Base-by-base conservation (phyloP, 2,329 filamentous ascomycete species). In the Thielaviopsis punctulata region DNA sequence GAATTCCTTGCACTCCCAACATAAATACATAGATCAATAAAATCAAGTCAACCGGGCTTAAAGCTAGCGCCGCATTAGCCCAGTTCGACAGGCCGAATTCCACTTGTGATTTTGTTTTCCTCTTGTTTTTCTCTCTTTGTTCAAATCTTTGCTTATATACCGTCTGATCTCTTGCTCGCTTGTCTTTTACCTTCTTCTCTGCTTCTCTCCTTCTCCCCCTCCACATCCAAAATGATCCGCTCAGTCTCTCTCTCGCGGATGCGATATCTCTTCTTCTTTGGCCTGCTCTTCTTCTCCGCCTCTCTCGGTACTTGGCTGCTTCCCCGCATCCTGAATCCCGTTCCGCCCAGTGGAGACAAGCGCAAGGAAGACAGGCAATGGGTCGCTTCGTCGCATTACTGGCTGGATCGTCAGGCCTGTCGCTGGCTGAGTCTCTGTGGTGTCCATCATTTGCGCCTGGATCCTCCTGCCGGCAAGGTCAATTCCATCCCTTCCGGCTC, bases 381-480 rank as follows among this genome's bases (percentile, higher is more conserved):
- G 84, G 77, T 89, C 47, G 71, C 76, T 45, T 82, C 76, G 18
- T 86, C 83, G 13, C 78, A 78, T 36, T 81, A 80, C 60, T 89
- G 82, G 75, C 64, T 82, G 55, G 84, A 89, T 64, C 75, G 84
- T 27, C 86, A 86, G 61, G 70, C 79, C 7, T 94, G 88, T 63
- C 77, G 79, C 45, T 93, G 83, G 82, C 67, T 94, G 43, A 75
- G 84, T 30, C 64, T 93, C 24, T 95, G 88, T 62, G 87, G 86
- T 22, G 64, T 86, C n/a, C 71, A 82, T 49, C 86, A 93, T 62
- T 68, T 89, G 58, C 72, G 75, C 51, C 75, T 69, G 45, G 79
- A 81, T 60, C 73, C 75, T 21, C 80, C 66, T 19, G 64, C 64
- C 21, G 53, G 53, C 4, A 55, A 55, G 24, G 18, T 67, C 65